Percentiles rank a stretch among this genome's conserved stretches.
Evolutionary conservation across 2,329 filamentous ascomycete species (phyloP).

Genomic region (Ramularia endophylla): DNA sequence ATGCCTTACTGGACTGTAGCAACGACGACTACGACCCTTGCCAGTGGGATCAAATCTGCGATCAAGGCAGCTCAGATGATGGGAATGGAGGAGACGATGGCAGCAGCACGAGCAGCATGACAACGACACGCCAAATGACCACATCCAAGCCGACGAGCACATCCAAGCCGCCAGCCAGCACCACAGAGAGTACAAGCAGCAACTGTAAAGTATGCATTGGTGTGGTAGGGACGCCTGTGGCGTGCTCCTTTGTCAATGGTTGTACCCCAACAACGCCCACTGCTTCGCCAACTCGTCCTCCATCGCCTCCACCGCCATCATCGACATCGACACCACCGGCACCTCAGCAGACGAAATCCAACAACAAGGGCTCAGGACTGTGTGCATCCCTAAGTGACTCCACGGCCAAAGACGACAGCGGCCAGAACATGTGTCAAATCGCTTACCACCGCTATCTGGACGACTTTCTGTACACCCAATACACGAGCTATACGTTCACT

Average conservation of each 20-base stretch:
- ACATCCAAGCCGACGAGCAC: too few species aligned
- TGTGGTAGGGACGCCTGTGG: not conserved
- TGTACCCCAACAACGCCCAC: not conserved
- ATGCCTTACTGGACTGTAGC: too few species aligned
- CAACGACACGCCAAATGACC: too few species aligned
- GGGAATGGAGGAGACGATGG: too few species aligned
- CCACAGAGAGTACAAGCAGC: too few species aligned
- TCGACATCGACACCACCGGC: not conserved
- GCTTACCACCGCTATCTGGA: not conserved
- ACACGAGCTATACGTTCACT: not conserved
- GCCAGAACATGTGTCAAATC: slow-evolving; percentile 1
- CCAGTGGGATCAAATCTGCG: too few species aligned
- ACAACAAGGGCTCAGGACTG: not conserved
- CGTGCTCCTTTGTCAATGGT: not conserved
- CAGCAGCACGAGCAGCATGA: too few species aligned
- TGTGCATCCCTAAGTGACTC: not conserved
- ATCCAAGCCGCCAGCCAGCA: too few species aligned
- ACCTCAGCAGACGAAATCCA: not conserved
- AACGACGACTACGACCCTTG: too few species aligned
- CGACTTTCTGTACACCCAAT: not conserved
- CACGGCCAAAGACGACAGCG: not conserved
- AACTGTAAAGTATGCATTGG: not conserved
- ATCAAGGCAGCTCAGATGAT: too few species aligned
- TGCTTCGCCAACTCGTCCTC: not conserved
- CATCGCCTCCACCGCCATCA: not conserved